Evolutionary conservation across 1,284 basidiomycete species (phyloP), one percentile per base, ranked within the genome.

Genomic region (Meripilus lineatus): DNA sequence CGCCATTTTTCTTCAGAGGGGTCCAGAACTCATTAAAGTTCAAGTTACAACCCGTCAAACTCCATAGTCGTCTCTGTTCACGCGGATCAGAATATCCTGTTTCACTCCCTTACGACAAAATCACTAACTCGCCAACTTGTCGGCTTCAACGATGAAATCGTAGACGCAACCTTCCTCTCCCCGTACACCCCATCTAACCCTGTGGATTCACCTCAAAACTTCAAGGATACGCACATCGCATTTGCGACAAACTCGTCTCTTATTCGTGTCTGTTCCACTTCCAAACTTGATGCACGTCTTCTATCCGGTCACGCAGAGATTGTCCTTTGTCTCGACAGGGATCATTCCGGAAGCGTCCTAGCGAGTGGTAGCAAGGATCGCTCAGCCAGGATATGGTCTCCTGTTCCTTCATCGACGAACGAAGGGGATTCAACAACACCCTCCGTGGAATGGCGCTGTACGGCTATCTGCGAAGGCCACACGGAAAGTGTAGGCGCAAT

Each of bases 141-240:
- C 50, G 96, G 96, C 0, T 99, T 89, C 75, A 98, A 99, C 64
- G 96, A 99, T 65, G 94, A 99, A 64, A 93, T 99, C 54, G 89
- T 98, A 40, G 95, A 98, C 57, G 78, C 82, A 7, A 72, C 77
- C 17, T 91, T 91, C 67, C 72, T 99, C 47, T 81, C 81, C 7
- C 61, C 74, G 45, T 43, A 61, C 40, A 47, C 61, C 36, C 49
- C 49, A 38, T 51, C 58, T 2, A 51, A 54, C 28, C n/a, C 47
- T 15, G 49, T 50, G 32, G 43, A 50, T n/a, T 26, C 28, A 11
- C 26, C 52, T 2, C 41, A 50, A 10, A 34, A 48, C 7, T 49
- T 58, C n/a, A 38, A 50, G 21, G 84, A 89, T 57, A 77, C 81
- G 1, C 86, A 92, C 57, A 66, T 99, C 23, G 96, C 94, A 8